Percentiles rank a stretch among this genome's conserved stretches.
phyloP scores from a whole-genome alignment of 2,329 filamentous ascomycete genomes.

The Periconia macrospinosa region DNA sequence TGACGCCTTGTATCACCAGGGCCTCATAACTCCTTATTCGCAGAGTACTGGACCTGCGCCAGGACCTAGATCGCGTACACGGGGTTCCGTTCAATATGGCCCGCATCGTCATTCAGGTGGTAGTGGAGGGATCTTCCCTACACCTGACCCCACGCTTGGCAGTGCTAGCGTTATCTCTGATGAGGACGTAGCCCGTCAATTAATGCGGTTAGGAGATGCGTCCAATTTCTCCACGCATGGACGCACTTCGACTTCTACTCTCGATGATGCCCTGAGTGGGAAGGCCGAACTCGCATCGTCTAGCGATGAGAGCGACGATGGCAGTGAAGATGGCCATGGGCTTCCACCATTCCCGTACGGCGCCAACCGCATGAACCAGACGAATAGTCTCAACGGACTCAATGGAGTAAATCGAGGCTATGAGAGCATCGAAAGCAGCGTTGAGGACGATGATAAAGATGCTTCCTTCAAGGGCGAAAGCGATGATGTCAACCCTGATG shows the following conservation, averaged over 20 bases:
- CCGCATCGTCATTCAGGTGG: slow-evolving; percentile 47
- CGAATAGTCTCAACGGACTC: slow-evolving; percentile 15
- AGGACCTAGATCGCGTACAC: slow-evolving; percentile 39
- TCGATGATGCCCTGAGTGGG: slow-evolving; percentile 92
- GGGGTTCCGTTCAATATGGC: slow-evolving; percentile 41
- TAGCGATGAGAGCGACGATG: slow-evolving; percentile 68
- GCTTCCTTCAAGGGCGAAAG: slow-evolving; percentile 58
- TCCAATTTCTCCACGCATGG: slow-evolving; percentile 86
- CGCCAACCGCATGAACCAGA: slow-evolving; percentile 20
- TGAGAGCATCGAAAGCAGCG: slow-evolving; percentile 57
- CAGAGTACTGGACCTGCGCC: slow-evolving; percentile 33
- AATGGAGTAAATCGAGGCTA: slow-evolving; percentile 52
- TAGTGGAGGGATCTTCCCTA: slow-evolving; percentile 70
- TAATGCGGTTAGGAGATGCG: slow-evolving; percentile 93
- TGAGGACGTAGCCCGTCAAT: slow-evolving; percentile 94
- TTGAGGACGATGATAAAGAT: slow-evolving; percentile 60
- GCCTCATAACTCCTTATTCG: slow-evolving; percentile 41
- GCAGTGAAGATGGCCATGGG: slow-evolving; percentile 61
- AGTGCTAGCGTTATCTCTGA: slow-evolving; percentile 85
- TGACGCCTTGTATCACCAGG: slow-evolving; percentile 40
- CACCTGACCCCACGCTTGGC: slow-evolving; percentile 93
- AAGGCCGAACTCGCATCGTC: slow-evolving; percentile 68
- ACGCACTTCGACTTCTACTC: slow-evolving; percentile 87
- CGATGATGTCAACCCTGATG: slow-evolving; percentile 49
- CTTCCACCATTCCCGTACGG: slow-evolving; percentile 41